A percentile compares a stretch with the other conserved stretches of the same genome.
phyloP scores from a whole-genome alignment of 2,329 filamentous ascomycete genomes.

The Tympanopsis confertula region DNA sequence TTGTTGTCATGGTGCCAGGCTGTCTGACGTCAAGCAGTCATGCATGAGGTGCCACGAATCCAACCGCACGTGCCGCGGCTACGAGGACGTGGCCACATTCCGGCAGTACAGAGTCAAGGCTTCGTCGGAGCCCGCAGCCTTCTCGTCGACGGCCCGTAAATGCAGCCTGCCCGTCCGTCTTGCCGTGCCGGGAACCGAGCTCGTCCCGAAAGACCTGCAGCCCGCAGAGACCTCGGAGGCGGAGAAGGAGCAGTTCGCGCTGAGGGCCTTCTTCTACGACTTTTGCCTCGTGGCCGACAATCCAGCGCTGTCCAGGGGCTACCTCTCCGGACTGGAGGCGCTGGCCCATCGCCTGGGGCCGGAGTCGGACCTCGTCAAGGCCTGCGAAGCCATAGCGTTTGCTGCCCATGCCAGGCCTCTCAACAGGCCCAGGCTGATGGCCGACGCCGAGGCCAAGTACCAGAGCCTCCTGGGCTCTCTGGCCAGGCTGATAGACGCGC shows the following conservation, averaged over 20 bases:
- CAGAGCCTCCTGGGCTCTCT: slow-evolving; percentile 8
- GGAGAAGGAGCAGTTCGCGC: slow-evolving; percentile 6
- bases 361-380: slow-evolving; percentile 9
- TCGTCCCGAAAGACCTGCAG: slow-evolving; percentile 7
- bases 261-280: slow-evolving; percentile 11
- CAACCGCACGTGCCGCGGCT: slow-evolving; percentile 8
- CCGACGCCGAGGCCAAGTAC: slow-evolving; percentile 5
- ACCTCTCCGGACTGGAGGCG: slow-evolving; percentile 7
- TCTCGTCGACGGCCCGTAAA: slow-evolving; percentile 7
- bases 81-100: slow-evolving; percentile 4
- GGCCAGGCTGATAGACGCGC: slow-evolving; percentile 6
- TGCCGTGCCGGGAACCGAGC: slow-evolving; percentile 7
- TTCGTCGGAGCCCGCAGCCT: not conserved
- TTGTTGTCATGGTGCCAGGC: not conserved
- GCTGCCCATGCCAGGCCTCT: slow-evolving; percentile 8
- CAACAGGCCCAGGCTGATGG: slow-evolving; percentile 6
- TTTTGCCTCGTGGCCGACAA: slow-evolving; percentile 9
- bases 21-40: slow-evolving; percentile 5
- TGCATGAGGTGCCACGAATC: slow-evolving; percentile 9
- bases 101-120: slow-evolving; percentile 1
- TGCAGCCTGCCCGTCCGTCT: slow-evolving; percentile 8
- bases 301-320: slow-evolving; percentile 7
- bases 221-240: slow-evolving; percentile 6
- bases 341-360: slow-evolving; percentile 5
- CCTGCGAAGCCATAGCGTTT: slow-evolving; percentile 9